These are phyloP conservation scores for Pachysandra terminalis DNA, from an alignment of 164 flowering plant genomes.

Conservation along the genomic window DNA sequence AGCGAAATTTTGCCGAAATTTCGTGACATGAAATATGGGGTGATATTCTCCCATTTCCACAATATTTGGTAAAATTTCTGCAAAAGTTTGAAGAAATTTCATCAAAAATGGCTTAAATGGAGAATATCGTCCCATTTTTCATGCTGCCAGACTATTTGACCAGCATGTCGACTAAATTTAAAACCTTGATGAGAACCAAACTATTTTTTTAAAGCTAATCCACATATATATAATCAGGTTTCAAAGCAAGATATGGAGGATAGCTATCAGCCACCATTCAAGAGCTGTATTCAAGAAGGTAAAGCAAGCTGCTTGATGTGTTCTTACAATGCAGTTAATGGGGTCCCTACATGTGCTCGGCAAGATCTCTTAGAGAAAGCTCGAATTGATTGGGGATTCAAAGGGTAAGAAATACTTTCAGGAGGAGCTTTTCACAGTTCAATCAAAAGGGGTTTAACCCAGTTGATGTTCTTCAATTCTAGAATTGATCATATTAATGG, in stretches of 20 bases:
- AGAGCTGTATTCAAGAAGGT: constrained; percentile 71
- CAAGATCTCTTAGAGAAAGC: constrained; percentile 58
- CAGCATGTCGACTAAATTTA: too few relatives aligned
- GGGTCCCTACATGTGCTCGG: constrained; percentile 77
- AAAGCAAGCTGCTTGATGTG: constrained; percentile 98
- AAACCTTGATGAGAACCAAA: too few relatives aligned
- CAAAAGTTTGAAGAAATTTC: too few relatives aligned
- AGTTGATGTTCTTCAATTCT: not conserved
- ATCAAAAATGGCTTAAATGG: too few relatives aligned
- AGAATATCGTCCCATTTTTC: too few relatives aligned
- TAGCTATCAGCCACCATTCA: constrained; percentile 82
- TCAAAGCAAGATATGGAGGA: constrained; percentile 83
- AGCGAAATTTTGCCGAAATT: too few relatives aligned
- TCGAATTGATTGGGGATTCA: constrained; percentile 78
- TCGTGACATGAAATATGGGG: too few relatives aligned
- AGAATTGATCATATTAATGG: not conserved
- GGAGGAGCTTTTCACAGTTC: not conserved
- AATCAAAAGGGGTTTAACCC: not conserved
- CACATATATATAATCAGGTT: constrained; percentile 44
- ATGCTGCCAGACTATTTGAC: too few relatives aligned
- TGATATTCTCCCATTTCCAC: too few relatives aligned
- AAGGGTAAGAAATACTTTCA: constrained; percentile 48
- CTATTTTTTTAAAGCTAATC: not conserved
- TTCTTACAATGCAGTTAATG: constrained; percentile 81
- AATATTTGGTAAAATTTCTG: too few relatives aligned